phyloP scores from a whole-genome alignment of 2,329 filamentous ascomycete species.

The Phaeosphaeriaceae sp. region DNA sequence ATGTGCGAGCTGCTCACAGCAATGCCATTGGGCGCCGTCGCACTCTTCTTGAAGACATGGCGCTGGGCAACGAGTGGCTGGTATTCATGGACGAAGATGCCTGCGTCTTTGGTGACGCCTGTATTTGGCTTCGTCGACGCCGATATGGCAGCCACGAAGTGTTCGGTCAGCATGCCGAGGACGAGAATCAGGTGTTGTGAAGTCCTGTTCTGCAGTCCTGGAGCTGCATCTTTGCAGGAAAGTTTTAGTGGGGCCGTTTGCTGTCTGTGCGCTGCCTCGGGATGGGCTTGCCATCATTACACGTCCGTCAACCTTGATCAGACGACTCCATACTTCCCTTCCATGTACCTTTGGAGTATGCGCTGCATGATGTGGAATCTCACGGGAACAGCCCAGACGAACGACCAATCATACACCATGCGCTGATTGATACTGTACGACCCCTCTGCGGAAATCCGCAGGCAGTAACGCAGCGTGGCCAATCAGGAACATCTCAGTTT shows the following conservation, averaged over 20 bases:
- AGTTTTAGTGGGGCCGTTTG: slow-evolving; percentile 21
- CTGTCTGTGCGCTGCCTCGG: slow-evolving; percentile 6
- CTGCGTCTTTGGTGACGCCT: slow-evolving; percentile 73
- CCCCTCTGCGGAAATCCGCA: too few species aligned
- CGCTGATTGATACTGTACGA: too few species aligned
- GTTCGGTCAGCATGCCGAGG: slow-evolving; percentile 57
- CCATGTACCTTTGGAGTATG: too few species aligned
- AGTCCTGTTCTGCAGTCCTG: not conserved
- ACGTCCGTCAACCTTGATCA: not conserved
- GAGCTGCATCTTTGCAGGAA: slow-evolving; percentile 3
- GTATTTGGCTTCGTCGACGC: slow-evolving; percentile 52
- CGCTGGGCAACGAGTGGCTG: slow-evolving; percentile 79
- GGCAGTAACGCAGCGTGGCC: too few species aligned
- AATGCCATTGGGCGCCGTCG: slow-evolving; percentile 77
- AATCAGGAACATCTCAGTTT: too few species aligned
- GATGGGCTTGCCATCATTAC: slow-evolving; percentile 2
- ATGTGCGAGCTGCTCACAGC: slow-evolving; percentile 83
- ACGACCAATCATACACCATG: too few species aligned
- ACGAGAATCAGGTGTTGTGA: not conserved
- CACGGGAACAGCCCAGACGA: too few species aligned
- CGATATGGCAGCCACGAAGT: slow-evolving; percentile 58
- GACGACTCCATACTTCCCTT: not conserved
- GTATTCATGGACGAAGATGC: slow-evolving; percentile 84
- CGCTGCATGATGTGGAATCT: too few species aligned
- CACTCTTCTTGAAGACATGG: slow-evolving; percentile 89